Evolutionary conservation across 495 filamentous ascomycete species (phyloP).

Genomic region (Penicillium waksmanii): DNA sequence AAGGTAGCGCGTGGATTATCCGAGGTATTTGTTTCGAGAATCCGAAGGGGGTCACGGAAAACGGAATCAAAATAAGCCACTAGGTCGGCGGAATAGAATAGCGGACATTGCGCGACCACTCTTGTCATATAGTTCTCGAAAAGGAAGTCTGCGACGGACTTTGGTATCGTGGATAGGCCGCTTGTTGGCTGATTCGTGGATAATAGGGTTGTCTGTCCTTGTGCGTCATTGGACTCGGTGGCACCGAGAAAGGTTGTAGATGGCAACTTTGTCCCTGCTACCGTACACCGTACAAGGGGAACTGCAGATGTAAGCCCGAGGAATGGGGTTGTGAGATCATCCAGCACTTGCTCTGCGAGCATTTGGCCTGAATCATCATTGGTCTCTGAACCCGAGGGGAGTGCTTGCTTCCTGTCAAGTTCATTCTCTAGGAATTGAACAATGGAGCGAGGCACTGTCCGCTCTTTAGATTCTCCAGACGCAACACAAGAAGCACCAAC

Average conservation of each 20-base stretch:
- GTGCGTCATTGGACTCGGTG: neutral
- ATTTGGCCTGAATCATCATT: neutral
- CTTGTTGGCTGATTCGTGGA: neutral
- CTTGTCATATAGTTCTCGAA: neutral
- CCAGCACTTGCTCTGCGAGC: neutral
- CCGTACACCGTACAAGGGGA: neutral
- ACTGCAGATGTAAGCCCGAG: neutral
- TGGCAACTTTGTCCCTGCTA: neutral
- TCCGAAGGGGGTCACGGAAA: neutral
- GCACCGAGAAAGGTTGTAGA: neutral
- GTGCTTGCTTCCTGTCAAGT: neutral
- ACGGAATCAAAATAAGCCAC: neutral
- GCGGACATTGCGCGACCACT: neutral
- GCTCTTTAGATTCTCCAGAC: neutral
- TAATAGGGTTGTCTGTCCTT: neutral
- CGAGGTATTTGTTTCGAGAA: neutral
- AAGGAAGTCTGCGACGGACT: neutral
- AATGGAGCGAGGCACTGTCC: neutral
- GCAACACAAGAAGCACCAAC: neutral
- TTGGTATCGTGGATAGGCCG: neutral
- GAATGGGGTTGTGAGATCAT: neutral
- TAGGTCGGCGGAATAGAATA: neutral
- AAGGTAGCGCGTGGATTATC: neutral
- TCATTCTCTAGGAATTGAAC: neutral
- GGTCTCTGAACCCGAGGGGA: neutral